Percentiles rank a stretch among this genome's conserved stretches.
These are phyloP conservation scores for Colletotrichum sp. DNA, from an alignment of 2,329 filamentous ascomycete species.

Conservation along the genomic window DNA sequence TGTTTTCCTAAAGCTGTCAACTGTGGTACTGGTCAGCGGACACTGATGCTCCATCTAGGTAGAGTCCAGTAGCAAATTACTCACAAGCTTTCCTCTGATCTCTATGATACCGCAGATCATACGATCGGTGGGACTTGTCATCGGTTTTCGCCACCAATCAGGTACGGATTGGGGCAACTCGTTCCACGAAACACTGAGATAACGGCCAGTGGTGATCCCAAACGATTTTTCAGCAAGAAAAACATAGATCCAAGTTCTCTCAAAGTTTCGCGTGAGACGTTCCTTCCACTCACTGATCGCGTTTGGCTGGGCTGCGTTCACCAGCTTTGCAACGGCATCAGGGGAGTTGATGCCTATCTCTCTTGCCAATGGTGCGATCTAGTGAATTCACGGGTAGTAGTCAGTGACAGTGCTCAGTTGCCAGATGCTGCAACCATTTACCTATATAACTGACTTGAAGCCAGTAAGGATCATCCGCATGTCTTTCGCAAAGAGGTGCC, in stretches of 20 bases:
- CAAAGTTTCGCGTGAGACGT: slow-evolving; percentile 8
- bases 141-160: slow-evolving; percentile 23
- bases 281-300: slow-evolving; percentile 5
- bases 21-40: neutral
- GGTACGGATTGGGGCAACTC: slow-evolving; percentile 3
- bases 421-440: neutral
- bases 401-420: neutral
- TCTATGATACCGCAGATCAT: slow-evolving; percentile 27
- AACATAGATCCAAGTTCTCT: slow-evolving; percentile 19
- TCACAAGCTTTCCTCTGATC: slow-evolving; percentile 24
- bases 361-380: slow-evolving; percentile 26
- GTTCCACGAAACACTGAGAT: slow-evolving; percentile 13
- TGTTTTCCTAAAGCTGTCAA: neutral
- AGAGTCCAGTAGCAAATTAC: neutral
- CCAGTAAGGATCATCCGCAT: slow-evolving; percentile 28
- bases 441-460: slow-evolving; percentile 27
- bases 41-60: neutral
- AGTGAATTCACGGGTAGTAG: neutral
- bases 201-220: slow-evolving; percentile 16
- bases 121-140: slow-evolving; percentile 24
- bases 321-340: slow-evolving; percentile 21
- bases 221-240: slow-evolving; percentile 23
- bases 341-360: slow-evolving; percentile 27
- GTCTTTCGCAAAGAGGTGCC: slow-evolving; percentile 23
- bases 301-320: slow-evolving; percentile 13